A percentile compares a stretch with the other conserved stretches of the same genome.
Evolutionary conservation across 495 filamentous ascomycete genomes (phyloP).

Genomic region (Bacidia gigantensis): DNA sequence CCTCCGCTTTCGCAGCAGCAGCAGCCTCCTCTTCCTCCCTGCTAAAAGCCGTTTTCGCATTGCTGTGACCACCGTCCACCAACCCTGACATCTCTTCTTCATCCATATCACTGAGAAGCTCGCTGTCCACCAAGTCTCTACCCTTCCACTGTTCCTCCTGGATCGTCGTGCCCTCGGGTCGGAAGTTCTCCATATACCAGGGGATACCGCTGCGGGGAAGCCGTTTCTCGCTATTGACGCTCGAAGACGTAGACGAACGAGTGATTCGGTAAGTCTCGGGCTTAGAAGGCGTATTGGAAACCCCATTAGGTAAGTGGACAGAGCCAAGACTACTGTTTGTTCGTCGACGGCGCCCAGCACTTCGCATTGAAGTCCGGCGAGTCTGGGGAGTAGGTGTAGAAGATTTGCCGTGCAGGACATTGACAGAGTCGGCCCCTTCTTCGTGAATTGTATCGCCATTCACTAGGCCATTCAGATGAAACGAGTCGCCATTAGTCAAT

Average conservation of each 20-base stretch:
- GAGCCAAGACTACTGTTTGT: slow-evolving; percentile 1
- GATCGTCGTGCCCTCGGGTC: slow-evolving; percentile 61
- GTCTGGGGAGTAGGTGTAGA: not conserved
- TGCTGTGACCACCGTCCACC: slow-evolving; percentile 27
- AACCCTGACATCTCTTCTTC: slow-evolving; percentile 67
- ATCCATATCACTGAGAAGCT: slow-evolving; percentile 77
- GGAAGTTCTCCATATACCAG: slow-evolving; percentile 79
- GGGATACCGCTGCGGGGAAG: slow-evolving; percentile 56
- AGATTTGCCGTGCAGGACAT: not conserved
- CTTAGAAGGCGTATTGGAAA: not conserved
- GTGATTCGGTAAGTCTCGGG: not conserved
- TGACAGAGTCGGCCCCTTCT: not conserved
- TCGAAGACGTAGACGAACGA: slow-evolving; percentile 5
- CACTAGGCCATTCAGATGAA: not conserved
- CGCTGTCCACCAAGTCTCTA: slow-evolving; percentile 64
- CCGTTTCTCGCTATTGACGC: slow-evolving; percentile 19
- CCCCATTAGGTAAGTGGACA: not conserved
- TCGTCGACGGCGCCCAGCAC: not conserved
- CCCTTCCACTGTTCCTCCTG: slow-evolving; percentile 68
- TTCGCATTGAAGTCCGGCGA: not conserved
- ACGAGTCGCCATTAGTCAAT: not conserved
- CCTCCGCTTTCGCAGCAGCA: slow-evolving; percentile 3
- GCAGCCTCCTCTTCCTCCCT: slow-evolving; percentile 4
- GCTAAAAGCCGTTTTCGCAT: slow-evolving; percentile 14
- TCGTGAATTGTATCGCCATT: slow-evolving; percentile 3